phyloP scores from a whole-genome alignment of 441 rosid genomes.

The Biscutella auriculata region DNA sequence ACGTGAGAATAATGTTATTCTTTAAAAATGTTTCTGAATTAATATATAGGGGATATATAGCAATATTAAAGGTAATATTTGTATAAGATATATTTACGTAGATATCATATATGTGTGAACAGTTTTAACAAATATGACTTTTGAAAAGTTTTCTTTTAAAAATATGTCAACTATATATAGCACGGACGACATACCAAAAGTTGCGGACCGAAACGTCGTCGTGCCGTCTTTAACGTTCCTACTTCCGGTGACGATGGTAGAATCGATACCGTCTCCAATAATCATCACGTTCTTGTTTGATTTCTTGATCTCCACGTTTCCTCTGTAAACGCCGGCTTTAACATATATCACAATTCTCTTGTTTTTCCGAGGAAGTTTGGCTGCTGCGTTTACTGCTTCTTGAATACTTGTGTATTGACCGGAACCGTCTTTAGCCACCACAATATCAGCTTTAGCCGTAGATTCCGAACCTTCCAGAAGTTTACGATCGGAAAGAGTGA shows the following conservation, averaged over 20 bases:
- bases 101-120: too few species aligned
- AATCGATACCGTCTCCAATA: slow-evolving; percentile 50
- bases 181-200: slow-evolving; percentile 39
- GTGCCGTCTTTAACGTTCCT: slow-evolving; percentile 31
- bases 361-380: slow-evolving; percentile 18
- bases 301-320: slow-evolving; percentile 34
- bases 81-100: too few species aligned
- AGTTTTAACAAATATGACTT: too few species aligned
- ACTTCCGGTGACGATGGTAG: slow-evolving; percentile 39
- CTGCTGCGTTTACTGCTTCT: slow-evolving; percentile 36
- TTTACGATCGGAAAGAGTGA: slow-evolving; percentile 31
- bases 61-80: too few species aligned
- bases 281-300: slow-evolving; percentile 39
- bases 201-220: slow-evolving; percentile 52
- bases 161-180: too few species aligned
- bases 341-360: slow-evolving; percentile 41
- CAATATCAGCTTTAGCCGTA: slow-evolving; percentile 27
- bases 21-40: too few species aligned
- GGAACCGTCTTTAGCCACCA: slow-evolving; percentile 57
- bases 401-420: slow-evolving; percentile 40
- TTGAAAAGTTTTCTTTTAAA: too few species aligned
- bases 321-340: slow-evolving; percentile 41
- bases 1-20: too few species aligned
- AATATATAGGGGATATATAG: too few species aligned
- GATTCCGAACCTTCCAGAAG: slow-evolving; percentile 27